Conservation (phyloP, 331 rosid species). For the Pyrus hybrid region DNA sequence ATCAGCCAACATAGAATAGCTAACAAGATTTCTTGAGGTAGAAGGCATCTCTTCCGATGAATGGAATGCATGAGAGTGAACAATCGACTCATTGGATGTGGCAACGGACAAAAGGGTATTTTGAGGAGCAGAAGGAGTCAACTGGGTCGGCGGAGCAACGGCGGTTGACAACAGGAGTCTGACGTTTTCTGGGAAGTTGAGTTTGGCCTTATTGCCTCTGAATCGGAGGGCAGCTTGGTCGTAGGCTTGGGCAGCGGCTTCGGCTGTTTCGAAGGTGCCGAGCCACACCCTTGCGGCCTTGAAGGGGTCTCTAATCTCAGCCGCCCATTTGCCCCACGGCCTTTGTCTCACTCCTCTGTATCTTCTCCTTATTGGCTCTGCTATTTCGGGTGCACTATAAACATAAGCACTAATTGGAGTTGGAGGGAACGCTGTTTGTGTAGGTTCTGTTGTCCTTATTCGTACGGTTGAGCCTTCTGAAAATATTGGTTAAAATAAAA, state of each 20-base stretch:
- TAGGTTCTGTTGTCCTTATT: neutral
- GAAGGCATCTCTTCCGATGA: neutral
- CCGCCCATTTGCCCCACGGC: constrained; percentile 53
- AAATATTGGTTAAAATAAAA: neutral
- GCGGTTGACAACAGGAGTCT: constrained; percentile 17
- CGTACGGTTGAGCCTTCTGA: neutral
- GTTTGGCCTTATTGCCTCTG: constrained; percentile 43
- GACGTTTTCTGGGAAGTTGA: constrained; percentile 43
- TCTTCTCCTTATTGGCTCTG: constrained; percentile 20
- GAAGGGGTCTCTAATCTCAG: constrained; percentile 39
- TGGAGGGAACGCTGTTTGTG: neutral
- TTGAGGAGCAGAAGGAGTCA: neutral
- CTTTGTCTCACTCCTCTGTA: constrained; percentile 46
- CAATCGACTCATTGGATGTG: constrained; percentile 11
- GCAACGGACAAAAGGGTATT: constrained; percentile 15
- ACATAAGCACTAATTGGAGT: constrained; percentile 7
- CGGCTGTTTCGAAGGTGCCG: constrained; percentile 41
- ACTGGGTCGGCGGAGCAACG: constrained; percentile 7
- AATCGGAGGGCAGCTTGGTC: constrained; percentile 41
- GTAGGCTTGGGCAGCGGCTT: constrained; percentile 36
- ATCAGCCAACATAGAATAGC: neutral
- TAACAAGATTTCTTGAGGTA: neutral
- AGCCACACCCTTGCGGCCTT: constrained; percentile 40
- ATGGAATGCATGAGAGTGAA: constrained; percentile 7
- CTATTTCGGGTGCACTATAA: neutral